Base-by-base conservation (phyloP, 2,329 filamentous ascomycete genomes). In the Diaporthe velutina region DNA sequence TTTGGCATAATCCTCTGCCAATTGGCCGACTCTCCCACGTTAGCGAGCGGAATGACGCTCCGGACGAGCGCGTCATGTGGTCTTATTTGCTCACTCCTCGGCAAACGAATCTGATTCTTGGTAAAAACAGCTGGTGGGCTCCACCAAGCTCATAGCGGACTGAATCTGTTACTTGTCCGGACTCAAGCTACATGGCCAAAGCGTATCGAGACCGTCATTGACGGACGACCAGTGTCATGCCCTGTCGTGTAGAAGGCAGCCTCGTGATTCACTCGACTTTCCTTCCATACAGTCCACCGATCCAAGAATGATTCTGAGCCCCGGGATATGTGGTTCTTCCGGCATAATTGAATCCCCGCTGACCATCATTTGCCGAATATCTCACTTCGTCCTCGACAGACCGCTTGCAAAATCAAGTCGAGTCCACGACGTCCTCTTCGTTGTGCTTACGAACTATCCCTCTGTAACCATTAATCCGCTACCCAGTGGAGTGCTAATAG, bases 61-160 rank as follows among this genome's bases (percentile, higher is more conserved):
- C 2, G 25, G 5, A 9, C 6, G 1, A 54, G 25, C 7, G 50
- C 1, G 1, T 0, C 13, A 3, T 4, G 4, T 8, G 5, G 4
- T 30, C 13, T 8, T 7, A 2, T 25, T 54, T 54, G 25, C 12
- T 17, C 8, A 48, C 3, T 22, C 17, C 42, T 42, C 12, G 1
- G 19, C 5, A 48, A 13, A n/a, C 5, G 22, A 3, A 12, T 10
- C 48, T 1, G 8, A 4, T 22, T 3, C 22, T 25, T 50, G 48
- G 8, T 50, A 13, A n/a, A 25, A 9, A 25, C n/a, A 50, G n/a
- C 48, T 48, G 19, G 42, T 48, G 42, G 19, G 42, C n/a, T n/a
- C n/a, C n/a, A 48, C 42, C 3, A 22, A 22, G 22, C 9, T 7
- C 42, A 48, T 22, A 48, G 42, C 22, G 3, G 19, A 6, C 2